These are phyloP conservation scores for Avena atlantica DNA, from an alignment of 176 grass and related monocot species.

Conservation along the genomic window DNA sequence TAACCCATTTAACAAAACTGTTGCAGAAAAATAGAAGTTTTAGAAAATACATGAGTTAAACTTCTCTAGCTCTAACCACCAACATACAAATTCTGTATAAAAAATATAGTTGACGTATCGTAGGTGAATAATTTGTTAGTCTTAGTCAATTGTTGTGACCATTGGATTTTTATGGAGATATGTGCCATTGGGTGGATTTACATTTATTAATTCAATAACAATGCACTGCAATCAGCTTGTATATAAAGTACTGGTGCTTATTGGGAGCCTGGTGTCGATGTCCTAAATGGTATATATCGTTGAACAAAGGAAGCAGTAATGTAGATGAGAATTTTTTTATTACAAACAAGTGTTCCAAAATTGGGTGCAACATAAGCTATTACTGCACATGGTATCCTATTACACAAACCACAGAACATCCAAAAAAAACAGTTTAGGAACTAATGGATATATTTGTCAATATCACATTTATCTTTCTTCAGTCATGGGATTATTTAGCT, in stretches of 20 bases:
- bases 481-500: neutral
- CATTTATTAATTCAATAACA: neutral
- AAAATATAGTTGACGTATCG: neutral
- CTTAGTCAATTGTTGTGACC: neutral
- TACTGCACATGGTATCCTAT: neutral
- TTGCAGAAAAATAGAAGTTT: neutral
- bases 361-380: neutral
- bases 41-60: neutral
- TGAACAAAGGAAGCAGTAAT: neutral
- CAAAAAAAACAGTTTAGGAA: neutral
- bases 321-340: neutral
- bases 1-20: neutral
- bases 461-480: neutral
- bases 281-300: neutral
- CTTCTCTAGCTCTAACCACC: neutral
- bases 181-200: neutral
- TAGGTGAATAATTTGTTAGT: neutral
- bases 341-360: neutral
- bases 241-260: neutral
- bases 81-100: neutral
- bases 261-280: neutral
- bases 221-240: neutral
- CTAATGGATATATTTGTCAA: constrained; percentile 13
- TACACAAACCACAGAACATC: constrained; percentile 7
- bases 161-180: neutral